Conservation (phyloP, 768 basidiomycete species). For the Collybiopsis confluens region DNA sequence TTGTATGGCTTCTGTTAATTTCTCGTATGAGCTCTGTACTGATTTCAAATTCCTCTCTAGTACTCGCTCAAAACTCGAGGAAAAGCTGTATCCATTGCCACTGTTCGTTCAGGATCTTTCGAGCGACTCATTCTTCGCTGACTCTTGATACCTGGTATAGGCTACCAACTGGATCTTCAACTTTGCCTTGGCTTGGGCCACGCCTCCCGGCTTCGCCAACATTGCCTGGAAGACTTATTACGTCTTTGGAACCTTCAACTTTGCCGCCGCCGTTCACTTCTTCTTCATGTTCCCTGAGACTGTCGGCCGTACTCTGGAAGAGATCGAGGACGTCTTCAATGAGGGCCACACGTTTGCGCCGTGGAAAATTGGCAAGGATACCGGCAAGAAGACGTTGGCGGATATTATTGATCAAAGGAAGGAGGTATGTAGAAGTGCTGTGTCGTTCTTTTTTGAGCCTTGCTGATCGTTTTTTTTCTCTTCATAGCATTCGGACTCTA, state of each 20-base stretch:
- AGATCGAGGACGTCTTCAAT: conserved; percentile 73
- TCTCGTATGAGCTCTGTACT: not conserved
- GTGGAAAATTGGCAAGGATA: conserved; percentile 60
- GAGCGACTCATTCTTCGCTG: conserved; percentile 20
- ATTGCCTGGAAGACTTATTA: conserved; percentile 78
- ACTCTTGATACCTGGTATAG: not conserved
- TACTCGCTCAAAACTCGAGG: conserved; percentile 63
- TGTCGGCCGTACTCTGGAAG: conserved; percentile 67
- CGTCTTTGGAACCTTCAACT: conserved; percentile 76
- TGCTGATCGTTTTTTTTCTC: not conserved
- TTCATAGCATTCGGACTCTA: not conserved
- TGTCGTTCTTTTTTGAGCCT: not conserved
- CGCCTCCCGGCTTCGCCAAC: conserved; percentile 61
- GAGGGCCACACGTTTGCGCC: conserved; percentile 67
- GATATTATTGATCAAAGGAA: conserved; percentile 32
- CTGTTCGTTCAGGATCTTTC: conserved; percentile 40
- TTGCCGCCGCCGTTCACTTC: conserved; percentile 65
- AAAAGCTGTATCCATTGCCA: conserved; percentile 51
- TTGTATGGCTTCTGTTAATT: conserved; percentile 25
- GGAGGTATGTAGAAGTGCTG: not conserved
- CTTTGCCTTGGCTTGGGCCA: conserved; percentile 71
- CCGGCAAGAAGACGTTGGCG: conserved; percentile 58
- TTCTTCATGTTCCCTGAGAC: conserved; percentile 83
- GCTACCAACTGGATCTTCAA: conserved; percentile 64
- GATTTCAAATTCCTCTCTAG: conserved; percentile 16